Percentiles rank a stretch among this genome's conserved stretches.
Conservation (phyloP, 768 basidiomycete species). For the Austroboletus festivus region DNA sequence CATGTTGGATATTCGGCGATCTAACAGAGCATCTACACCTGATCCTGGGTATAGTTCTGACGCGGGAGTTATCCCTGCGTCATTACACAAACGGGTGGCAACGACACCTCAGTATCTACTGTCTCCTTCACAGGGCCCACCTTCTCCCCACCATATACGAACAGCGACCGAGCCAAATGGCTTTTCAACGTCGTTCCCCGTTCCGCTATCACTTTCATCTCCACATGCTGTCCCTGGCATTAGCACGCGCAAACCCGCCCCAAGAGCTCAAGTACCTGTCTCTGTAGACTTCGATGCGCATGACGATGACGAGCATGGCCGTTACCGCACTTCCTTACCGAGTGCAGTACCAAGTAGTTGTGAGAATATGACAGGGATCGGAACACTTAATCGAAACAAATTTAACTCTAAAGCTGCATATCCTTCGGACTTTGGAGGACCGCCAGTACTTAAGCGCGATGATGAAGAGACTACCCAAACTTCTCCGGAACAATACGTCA, state of each 20-base stretch:
- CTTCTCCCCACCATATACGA: slow-evolving; percentile 32
- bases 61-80: slow-evolving; percentile 22
- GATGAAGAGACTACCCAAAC: slow-evolving; percentile 17
- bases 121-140: slow-evolving; percentile 10
- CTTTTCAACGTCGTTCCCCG: slow-evolving; percentile 14
- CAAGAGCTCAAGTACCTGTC: slow-evolving; percentile 59
- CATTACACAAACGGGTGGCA: slow-evolving; percentile 31
- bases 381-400: slow-evolving; percentile 34
- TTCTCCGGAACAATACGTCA: slow-evolving; percentile 16
- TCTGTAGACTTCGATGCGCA: slow-evolving; percentile 46
- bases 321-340: slow-evolving; percentile 45
- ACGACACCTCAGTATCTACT: slow-evolving; percentile 29
- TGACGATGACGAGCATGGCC: slow-evolving; percentile 31
- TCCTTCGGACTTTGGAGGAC: slow-evolving; percentile 10
- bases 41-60: slow-evolving; percentile 27
- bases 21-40: slow-evolving; percentile 32
- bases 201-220: slow-evolving; percentile 16
- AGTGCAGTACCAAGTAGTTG: slow-evolving; percentile 50
- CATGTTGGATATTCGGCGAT: slow-evolving; percentile 35
- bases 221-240: slow-evolving; percentile 32
- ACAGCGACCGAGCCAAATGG: slow-evolving; percentile 33
- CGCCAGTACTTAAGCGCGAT: slow-evolving; percentile 9
- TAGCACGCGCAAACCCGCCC: slow-evolving; percentile 59
- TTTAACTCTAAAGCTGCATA: slow-evolving; percentile 21
- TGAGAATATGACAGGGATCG: slow-evolving; percentile 69